A percentile compares a stretch with the other conserved stretches of the same genome.
Conservation (phyloP, 2,329 filamentous ascomycete species). For the Tolypocladium endophyticum region DNA sequence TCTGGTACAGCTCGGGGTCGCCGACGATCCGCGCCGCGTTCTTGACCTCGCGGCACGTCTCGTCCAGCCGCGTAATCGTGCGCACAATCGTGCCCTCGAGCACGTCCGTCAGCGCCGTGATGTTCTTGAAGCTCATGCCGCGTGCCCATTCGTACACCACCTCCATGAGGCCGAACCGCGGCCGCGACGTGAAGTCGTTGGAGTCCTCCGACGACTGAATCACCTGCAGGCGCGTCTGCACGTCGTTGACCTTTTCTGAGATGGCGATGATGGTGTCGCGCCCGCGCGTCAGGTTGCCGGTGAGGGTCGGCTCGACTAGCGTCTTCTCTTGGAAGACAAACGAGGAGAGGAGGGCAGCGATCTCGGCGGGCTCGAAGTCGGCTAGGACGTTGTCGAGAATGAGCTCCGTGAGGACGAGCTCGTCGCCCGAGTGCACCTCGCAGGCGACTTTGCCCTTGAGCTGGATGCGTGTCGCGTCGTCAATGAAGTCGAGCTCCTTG, state of each 20-base stretch:
- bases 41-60: slow-evolving; percentile 95
- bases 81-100: slow-evolving; percentile 95
- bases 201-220: slow-evolving; percentile 82
- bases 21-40: slow-evolving; percentile 93
- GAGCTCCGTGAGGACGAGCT: slow-evolving; percentile 89
- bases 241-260: slow-evolving; percentile 82
- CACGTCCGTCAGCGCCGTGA: slow-evolving; percentile 90
- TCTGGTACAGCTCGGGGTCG: slow-evolving; percentile 82
- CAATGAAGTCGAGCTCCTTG: slow-evolving; percentile 85
- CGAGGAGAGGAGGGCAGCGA: slow-evolving; percentile 82
- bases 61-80: slow-evolving; percentile 86
- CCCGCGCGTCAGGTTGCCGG: slow-evolving; percentile 69
- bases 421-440: slow-evolving; percentile 94
- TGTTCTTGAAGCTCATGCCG: slow-evolving; percentile 97
- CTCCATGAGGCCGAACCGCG: slow-evolving; percentile 88
- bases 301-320: slow-evolving; percentile 67
- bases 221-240: slow-evolving; percentile 85
- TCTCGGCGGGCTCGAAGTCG: slow-evolving; percentile 91
- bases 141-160: slow-evolving; percentile 98
- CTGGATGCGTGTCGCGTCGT: slow-evolving; percentile 76
- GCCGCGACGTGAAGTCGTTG: slow-evolving; percentile 81
- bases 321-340: slow-evolving; percentile 99
- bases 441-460: slow-evolving; percentile 98
- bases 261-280: slow-evolving; percentile 81
- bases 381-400: slow-evolving; percentile 95